Evolutionary conservation across 148 eudicot genomes (phyloP).

Genomic region (Rhododendron mucronatum): DNA sequence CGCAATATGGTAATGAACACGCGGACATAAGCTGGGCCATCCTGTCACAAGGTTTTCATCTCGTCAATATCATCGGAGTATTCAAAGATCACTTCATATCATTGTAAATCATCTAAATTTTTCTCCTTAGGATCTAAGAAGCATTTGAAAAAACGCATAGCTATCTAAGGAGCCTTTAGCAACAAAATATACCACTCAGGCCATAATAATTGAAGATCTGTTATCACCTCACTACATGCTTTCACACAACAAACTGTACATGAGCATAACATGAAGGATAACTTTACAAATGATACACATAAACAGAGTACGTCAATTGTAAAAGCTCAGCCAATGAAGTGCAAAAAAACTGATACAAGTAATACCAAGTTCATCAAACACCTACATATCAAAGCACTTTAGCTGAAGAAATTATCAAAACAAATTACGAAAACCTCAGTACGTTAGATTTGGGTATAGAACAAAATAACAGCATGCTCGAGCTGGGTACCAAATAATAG

Average conservation of each 20-base stretch:
- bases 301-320: conserved; percentile 11
- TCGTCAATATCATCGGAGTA: conserved; percentile 11
- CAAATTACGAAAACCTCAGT: neutral
- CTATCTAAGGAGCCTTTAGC: neutral
- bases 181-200: neutral
- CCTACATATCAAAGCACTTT: neutral
- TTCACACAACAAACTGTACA: neutral
- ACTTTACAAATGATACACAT: neutral
- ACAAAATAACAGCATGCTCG: neutral
- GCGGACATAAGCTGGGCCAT: conserved; percentile 83
- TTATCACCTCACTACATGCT: neutral
- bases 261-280: neutral
- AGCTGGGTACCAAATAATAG: neutral
- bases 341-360: neutral
- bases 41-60: conserved; percentile 45
- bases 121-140: neutral
- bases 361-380: neutral
- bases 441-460: neutral
- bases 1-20: conserved; percentile 81
- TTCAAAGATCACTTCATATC: neutral
- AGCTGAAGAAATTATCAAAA: conserved; percentile 5
- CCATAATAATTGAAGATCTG: neutral
- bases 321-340: conserved; percentile 1
- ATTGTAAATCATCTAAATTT: neutral
- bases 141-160: neutral